A percentile compares a stretch with the other conserved stretches of the same genome.
Evolutionary conservation across 306 rosid genomes (phyloP).

Genomic region (Lathyrus tuberosus): DNA sequence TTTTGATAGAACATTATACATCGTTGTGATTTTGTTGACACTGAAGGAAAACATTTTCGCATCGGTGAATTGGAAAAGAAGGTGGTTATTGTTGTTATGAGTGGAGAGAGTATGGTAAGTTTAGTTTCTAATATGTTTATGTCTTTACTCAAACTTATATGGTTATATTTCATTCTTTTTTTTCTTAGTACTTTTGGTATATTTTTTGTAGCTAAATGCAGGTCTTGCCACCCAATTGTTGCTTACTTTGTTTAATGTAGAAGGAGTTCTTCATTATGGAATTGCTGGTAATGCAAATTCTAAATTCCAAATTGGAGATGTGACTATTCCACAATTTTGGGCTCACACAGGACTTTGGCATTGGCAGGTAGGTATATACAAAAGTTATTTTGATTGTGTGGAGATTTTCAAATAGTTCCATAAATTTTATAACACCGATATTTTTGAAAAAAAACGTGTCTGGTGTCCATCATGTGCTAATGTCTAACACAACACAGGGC

Average conservation of each 20-base stretch:
- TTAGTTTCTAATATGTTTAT: neutral
- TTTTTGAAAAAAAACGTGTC: too few species aligned
- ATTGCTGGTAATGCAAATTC: conserved; percentile 81
- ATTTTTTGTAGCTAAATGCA: conserved; percentile 66
- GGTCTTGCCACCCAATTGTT: conserved; percentile 65
- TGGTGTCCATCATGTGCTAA: too few species aligned
- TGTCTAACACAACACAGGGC: too few species aligned
- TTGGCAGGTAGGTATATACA: conserved; percentile 83
- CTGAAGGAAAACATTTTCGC: conserved; percentile 68
- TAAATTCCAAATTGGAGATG: conserved; percentile 73
- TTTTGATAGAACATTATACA: neutral
- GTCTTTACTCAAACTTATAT: neutral
- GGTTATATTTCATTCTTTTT: neutral
- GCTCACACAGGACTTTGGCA: conserved; percentile 85
- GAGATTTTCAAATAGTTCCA: neutral
- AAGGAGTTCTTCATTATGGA: conserved; percentile 74
- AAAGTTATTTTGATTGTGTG: neutral
- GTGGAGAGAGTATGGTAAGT: conserved; percentile 72
- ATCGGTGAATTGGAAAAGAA: conserved; percentile 56
- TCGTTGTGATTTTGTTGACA: neutral
- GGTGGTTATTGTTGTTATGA: conserved; percentile 63
- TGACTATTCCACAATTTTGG: conserved; percentile 70
- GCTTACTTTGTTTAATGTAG: conserved; percentile 54
- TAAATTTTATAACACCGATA: too few species aligned
- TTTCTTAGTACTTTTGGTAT: neutral